phyloP scores from a whole-genome alignment of 768 basidiomycete genomes.

The Suillus subaureus region DNA sequence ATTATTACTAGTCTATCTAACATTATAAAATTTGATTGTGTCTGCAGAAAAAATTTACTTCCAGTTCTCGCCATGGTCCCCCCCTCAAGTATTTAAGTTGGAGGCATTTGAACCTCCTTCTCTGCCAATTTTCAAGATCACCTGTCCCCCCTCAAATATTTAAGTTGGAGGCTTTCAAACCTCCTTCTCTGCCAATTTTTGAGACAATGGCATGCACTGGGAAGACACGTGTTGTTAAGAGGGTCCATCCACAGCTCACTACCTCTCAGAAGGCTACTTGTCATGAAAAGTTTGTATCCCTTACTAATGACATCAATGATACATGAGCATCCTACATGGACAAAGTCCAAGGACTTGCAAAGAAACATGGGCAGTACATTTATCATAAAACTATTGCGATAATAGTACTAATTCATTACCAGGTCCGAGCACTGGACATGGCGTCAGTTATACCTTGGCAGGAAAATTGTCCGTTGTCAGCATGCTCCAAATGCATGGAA shows the following conservation, averaged over 20 bases:
- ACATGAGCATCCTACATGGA: neutral
- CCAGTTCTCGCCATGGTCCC: neutral
- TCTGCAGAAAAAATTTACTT: neutral
- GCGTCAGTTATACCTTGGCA: neutral
- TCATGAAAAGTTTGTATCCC: neutral
- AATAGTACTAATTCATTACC: neutral
- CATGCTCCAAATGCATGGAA: neutral
- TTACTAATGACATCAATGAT: conserved; percentile 1
- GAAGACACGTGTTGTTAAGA: neutral
- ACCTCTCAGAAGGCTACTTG: neutral
- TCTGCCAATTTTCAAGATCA: neutral
- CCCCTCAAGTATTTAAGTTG: neutral
- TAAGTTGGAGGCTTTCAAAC: neutral
- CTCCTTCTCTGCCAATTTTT: neutral
- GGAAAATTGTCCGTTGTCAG: neutral
- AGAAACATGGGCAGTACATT: neutral
- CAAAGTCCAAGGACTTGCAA: neutral
- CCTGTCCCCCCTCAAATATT: neutral
- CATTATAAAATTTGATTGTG: neutral
- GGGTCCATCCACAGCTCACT: neutral
- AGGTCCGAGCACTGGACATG: neutral
- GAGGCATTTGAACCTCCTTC: neutral
- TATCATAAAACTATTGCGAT: neutral
- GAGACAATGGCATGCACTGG: neutral
- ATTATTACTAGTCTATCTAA: neutral